phyloP scores from a whole-genome alignment of 2,329 filamentous ascomycete species.

The Dendrostoma leiphaemia region DNA sequence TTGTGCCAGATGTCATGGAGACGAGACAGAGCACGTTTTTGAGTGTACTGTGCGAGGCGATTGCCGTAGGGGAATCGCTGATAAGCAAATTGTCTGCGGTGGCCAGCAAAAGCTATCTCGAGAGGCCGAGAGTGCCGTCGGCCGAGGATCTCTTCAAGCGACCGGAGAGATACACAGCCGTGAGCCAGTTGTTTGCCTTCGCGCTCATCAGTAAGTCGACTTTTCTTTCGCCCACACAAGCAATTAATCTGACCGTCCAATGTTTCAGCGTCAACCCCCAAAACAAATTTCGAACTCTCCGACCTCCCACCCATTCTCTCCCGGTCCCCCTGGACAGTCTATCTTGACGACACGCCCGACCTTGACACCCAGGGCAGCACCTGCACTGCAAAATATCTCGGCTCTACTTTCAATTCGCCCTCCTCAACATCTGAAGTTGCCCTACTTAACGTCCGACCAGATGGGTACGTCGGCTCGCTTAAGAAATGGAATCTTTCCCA shows the following conservation, averaged over 20 bases:
- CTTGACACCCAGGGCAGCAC: constrained; percentile 49
- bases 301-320: constrained; percentile 62
- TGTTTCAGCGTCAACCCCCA: constrained; percentile 53
- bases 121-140: constrained; percentile 54
- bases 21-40: constrained; percentile 15
- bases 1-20: constrained; percentile 26
- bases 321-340: constrained; percentile 69
- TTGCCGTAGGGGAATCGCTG: constrained; percentile 51
- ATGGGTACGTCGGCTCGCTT: constrained; percentile 70
- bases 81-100: constrained; percentile 58
- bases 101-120: constrained; percentile 60
- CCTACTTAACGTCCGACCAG: constrained; percentile 67
- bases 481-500: constrained; percentile 49
- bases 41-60: constrained; percentile 40
- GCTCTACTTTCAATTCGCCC: too few species aligned
- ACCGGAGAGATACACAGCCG: constrained; percentile 65
- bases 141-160: constrained; percentile 64
- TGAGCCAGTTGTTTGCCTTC: constrained; percentile 69
- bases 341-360: constrained; percentile 63
- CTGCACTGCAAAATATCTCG: constrained; percentile 70
- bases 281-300: constrained; percentile 62
- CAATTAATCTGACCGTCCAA: constrained; percentile 18
- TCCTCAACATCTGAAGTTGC: too few species aligned
- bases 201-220: constrained; percentile 64
- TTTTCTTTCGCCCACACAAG: background rate